Percentiles rank a stretch among this genome's conserved stretches.
Evolutionary conservation across 805 yeast species (phyloP).

Genomic region (Lipomyces starkeyi): DNA sequence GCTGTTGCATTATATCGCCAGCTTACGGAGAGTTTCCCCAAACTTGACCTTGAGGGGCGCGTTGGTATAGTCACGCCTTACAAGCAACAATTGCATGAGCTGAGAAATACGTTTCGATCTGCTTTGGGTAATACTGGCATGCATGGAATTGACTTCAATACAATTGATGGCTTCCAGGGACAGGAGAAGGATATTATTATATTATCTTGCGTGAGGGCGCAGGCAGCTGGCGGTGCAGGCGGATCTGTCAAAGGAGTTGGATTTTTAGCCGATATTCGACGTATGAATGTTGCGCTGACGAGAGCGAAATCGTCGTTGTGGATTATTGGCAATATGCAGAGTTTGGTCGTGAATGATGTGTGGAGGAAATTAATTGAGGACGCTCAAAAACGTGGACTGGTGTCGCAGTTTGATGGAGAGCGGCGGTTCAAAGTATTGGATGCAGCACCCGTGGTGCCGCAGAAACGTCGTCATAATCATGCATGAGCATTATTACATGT

Average conservation of each 20-base stretch:
- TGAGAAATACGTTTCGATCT: slow-evolving; percentile 62
- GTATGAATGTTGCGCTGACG: slow-evolving; percentile 97
- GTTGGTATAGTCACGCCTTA: slow-evolving; percentile 95
- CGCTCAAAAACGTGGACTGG: slow-evolving; percentile 58
- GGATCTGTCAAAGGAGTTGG: slow-evolving; percentile 97
- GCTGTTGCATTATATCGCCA: slow-evolving; percentile 70
- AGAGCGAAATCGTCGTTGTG: slow-evolving; percentile 92
- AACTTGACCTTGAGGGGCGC: slow-evolving; percentile 64
- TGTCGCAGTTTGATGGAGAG: slow-evolving; percentile 22
- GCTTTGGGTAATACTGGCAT: slow-evolving; percentile 68
- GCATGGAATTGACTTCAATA: slow-evolving; percentile 80
- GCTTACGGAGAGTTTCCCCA: slow-evolving; percentile 57
- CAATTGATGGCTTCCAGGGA: slow-evolving; percentile 98
- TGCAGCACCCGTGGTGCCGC: neutral
- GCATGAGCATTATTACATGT: slow-evolving; percentile 1
- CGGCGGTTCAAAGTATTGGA: neutral
- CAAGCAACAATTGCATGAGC: slow-evolving; percentile 75
- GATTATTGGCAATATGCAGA: slow-evolving; percentile 82
- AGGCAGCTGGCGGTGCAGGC: slow-evolving; percentile 40
- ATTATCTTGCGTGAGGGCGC: slow-evolving; percentile 95
- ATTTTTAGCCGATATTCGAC: slow-evolving; percentile 87
- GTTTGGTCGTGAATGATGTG: slow-evolving; percentile 66
- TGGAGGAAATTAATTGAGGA: slow-evolving; percentile 76
- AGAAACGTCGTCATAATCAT: slow-evolving; percentile 1
- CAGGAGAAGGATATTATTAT: slow-evolving; percentile 95